Conservation (phyloP, 2,329 filamentous ascomycete genomes). For the Cercospora nicotianae region DNA sequence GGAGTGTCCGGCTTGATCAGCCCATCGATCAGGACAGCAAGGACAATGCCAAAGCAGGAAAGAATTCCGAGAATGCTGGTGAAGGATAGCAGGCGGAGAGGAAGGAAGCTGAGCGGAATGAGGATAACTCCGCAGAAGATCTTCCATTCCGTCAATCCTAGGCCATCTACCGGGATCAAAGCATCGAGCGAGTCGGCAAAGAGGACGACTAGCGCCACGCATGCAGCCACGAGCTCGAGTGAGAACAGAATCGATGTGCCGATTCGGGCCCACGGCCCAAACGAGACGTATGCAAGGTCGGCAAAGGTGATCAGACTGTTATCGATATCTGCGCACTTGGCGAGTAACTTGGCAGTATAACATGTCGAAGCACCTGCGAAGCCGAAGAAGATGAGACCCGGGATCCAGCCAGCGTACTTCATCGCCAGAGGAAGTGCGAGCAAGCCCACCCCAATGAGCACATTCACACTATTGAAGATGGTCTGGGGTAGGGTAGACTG, state of each 20-base stretch:
- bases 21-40: slow-evolving; percentile 82
- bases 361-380: slow-evolving; percentile 74
- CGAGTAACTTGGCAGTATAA: slow-evolving; percentile 82
- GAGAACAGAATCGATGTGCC: slow-evolving; percentile 84
- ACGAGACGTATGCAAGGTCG: slow-evolving; percentile 87
- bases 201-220: slow-evolving; percentile 85
- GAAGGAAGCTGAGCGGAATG: slow-evolving; percentile 79
- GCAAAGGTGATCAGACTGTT: slow-evolving; percentile 87
- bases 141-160: slow-evolving; percentile 76
- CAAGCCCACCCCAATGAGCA: slow-evolving; percentile 85
- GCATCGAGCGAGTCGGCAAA: slow-evolving; percentile 89
- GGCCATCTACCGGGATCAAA: slow-evolving; percentile 63
- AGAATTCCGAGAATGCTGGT: slow-evolving; percentile 92
- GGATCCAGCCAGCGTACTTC: slow-evolving; percentile 83
- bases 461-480: slow-evolving; percentile 93
- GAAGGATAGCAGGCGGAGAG: slow-evolving; percentile 79
- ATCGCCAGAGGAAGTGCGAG: slow-evolving; percentile 85
- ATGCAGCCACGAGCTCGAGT: slow-evolving; percentile 81
- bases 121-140: slow-evolving; percentile 75
- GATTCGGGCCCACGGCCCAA: slow-evolving; percentile 77
- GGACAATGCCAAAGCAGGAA: slow-evolving; percentile 82
- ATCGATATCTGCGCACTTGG: slow-evolving; percentile 86
- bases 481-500: slow-evolving; percentile 96
- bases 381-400: slow-evolving; percentile 72
- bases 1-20: slow-evolving; percentile 75